Percentiles rank a stretch among this genome's conserved stretches.
Conservation (phyloP, 495 filamentous ascomycete species). For the Amphirosellinia nigrospora region DNA sequence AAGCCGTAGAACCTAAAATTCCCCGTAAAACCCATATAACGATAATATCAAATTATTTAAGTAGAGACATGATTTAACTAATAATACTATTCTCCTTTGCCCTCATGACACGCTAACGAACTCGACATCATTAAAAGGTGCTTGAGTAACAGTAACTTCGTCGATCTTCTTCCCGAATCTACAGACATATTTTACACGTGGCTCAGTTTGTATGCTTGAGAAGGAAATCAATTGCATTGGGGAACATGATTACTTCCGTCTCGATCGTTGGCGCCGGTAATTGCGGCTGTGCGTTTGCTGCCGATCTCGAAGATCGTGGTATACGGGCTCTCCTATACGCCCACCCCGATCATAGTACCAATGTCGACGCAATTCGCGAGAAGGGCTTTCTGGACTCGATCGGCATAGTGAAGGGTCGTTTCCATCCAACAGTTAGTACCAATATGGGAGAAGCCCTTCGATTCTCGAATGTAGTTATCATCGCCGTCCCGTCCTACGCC, state of each 20-base stretch:
- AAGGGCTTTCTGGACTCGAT: slow-evolving; percentile 17
- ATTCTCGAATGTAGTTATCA: slow-evolving; percentile 12
- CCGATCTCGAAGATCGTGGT: slow-evolving; percentile 19
- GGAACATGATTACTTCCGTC: slow-evolving; percentile 16
- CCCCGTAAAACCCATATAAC: background rate
- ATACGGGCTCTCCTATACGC: slow-evolving; percentile 20
- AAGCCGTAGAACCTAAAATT: background rate
- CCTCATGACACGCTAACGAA: background rate
- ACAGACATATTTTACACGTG: background rate
- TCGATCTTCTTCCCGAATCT: background rate
- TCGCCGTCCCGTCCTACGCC: slow-evolving; percentile 21
- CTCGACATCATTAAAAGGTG: background rate
- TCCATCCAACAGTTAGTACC: slow-evolving; percentile 7
- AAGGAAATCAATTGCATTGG: background rate
- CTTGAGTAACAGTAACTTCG: background rate
- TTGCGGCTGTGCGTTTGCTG: slow-evolving; percentile 23
- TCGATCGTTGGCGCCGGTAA: slow-evolving; percentile 15
- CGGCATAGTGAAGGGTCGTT: slow-evolving; percentile 13
- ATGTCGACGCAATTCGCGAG: slow-evolving; percentile 5
- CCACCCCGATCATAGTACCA: slow-evolving; percentile 19
- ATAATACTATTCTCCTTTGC: background rate
- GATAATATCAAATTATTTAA: background rate
- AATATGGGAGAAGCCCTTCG: slow-evolving; percentile 15
- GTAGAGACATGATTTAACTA: background rate
- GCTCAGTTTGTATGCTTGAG: background rate